Evolutionary conservation across 2,329 filamentous ascomycete genomes (phyloP), one percentile per base, ranked within the genome.

Genomic region (Botryosphaeria agaves): DNA sequence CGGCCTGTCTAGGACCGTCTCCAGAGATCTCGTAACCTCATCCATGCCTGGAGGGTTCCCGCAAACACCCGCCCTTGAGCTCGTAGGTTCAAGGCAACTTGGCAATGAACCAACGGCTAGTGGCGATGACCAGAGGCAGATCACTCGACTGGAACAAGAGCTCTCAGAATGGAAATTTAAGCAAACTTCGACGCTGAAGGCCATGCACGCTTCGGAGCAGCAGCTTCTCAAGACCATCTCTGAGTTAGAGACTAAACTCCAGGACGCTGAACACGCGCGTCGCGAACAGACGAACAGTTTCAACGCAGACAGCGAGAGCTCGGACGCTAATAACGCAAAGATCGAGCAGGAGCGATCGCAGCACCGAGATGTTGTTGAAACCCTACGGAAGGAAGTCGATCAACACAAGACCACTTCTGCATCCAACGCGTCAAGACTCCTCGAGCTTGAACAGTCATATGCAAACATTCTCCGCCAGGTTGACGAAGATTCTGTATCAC

Each of bases 331-430:
- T 4, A 32, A 28, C 4, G 34, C 35, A 15, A 42, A 43, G 27
- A 41, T 61, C 5, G 52, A 58, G 26, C 43, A 54, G 32, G 57
- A 61, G 44, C 49, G 51, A 11, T 23, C 41, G 4, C 52, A 54
- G 38, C 57, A 61, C 15, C 61, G 72, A 35, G 61, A 66, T 21
- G 62, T 64, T 14, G 53, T 72, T 7, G 60, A 64, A 32, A 47
- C 57, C 14, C 55, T 94, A 25, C 77, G 79, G 37, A 64, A 57
- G 35, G 76, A 92, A 47, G 76, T 94, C 31, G 73, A 85, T 30
- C 74, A 83, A 46, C 84, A 92, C 56, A 85, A 80, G 55, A 58
- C 66, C 3, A 69, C 79, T 21, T 76, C 91, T 42, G 66, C 68
- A 38, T 65, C 61, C 39, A 81, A 85, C 42, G 62, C 72, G 8